phyloP scores from a whole-genome alignment of 768 basidiomycete species.

The Phylloporus arenicola region DNA sequence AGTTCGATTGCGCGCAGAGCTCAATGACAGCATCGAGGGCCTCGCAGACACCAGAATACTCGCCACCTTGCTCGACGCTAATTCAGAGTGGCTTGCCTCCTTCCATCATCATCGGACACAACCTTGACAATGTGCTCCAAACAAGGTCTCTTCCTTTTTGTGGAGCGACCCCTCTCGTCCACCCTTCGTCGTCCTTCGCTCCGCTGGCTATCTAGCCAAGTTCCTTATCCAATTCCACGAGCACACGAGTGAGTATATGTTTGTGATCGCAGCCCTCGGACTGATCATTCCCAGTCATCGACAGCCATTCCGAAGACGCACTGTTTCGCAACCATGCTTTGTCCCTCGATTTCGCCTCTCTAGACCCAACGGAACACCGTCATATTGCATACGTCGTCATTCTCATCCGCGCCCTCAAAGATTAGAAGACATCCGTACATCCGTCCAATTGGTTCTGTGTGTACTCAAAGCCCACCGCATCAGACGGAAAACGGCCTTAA shows the following conservation, averaged over 20 bases:
- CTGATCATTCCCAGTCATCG: conserved; percentile 56
- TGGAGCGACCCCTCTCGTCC: conserved; percentile 60
- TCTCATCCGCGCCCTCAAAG: conserved; percentile 75
- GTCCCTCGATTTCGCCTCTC: conserved; percentile 62
- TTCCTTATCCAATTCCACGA: conserved; percentile 88
- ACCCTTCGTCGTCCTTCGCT: conserved; percentile 73
- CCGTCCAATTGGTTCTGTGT: background rate
- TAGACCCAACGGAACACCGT: conserved; percentile 93
- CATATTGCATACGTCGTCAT: conserved; percentile 54
- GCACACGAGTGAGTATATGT: conserved; percentile 59
- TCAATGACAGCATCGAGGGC: conserved; percentile 84
- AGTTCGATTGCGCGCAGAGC: conserved; percentile 68
- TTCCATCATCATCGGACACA: conserved; percentile 83
- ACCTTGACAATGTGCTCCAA: conserved; percentile 51
- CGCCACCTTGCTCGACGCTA: conserved; percentile 48
- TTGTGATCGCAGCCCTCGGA: background rate
- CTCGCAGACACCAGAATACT: conserved; percentile 53
- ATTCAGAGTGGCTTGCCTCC: conserved; percentile 49
- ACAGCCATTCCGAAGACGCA: conserved; percentile 74
- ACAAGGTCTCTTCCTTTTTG: conserved; percentile 56
- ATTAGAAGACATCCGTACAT: conserved; percentile 63
- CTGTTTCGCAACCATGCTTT: conserved; percentile 71
- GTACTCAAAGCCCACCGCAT: background rate
- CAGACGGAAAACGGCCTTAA: conserved; percentile 52
- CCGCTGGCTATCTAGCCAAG: conserved; percentile 86